Percentiles rank a stretch among this genome's conserved stretches.
Conservation (phyloP, 2,329 filamentous ascomycete genomes). For the Arthroderma sp. region DNA sequence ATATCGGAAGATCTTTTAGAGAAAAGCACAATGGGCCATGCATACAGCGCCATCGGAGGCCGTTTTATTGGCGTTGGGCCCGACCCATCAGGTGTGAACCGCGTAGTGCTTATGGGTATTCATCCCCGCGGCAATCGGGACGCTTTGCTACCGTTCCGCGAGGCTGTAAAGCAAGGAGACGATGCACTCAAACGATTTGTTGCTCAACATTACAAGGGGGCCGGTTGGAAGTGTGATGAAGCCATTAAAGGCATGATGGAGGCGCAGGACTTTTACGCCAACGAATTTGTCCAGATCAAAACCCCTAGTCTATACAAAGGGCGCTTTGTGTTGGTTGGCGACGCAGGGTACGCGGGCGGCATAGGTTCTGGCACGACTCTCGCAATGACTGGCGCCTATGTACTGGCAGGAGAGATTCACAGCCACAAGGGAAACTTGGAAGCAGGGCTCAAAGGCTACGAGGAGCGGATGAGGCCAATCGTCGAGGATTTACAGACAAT, state of each 20-base stretch:
- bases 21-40: too few relatives aligned
- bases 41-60: too few relatives aligned
- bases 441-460: too few relatives aligned
- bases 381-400: slow-evolving; percentile 35
- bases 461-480: too few relatives aligned
- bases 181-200: slow-evolving; percentile 15
- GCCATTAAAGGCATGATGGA: slow-evolving; percentile 27
- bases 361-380: slow-evolving; percentile 25
- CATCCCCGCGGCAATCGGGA: slow-evolving; percentile 11
- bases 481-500: too few relatives aligned
- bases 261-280: slow-evolving; percentile 33
- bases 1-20: too few relatives aligned
- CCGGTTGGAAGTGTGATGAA: slow-evolving; percentile 26
- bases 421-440: slow-evolving; percentile 12
- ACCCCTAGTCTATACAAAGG: slow-evolving; percentile 19
- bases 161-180: too few relatives aligned
- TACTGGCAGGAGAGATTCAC: slow-evolving; percentile 40
- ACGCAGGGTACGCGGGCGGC: slow-evolving; percentile 27
- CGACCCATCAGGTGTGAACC: background rate
- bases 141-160: too few relatives aligned
- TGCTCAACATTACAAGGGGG: slow-evolving; percentile 20
- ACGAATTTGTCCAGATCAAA: slow-evolving; percentile 24
- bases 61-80: too few relatives aligned
- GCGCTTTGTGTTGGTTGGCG: slow-evolving; percentile 28
- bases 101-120: slow-evolving; percentile 6